Evolutionary conservation across 2,329 filamentous ascomycete genomes (phyloP).

Genomic region (Monilinia fructicola): DNA sequence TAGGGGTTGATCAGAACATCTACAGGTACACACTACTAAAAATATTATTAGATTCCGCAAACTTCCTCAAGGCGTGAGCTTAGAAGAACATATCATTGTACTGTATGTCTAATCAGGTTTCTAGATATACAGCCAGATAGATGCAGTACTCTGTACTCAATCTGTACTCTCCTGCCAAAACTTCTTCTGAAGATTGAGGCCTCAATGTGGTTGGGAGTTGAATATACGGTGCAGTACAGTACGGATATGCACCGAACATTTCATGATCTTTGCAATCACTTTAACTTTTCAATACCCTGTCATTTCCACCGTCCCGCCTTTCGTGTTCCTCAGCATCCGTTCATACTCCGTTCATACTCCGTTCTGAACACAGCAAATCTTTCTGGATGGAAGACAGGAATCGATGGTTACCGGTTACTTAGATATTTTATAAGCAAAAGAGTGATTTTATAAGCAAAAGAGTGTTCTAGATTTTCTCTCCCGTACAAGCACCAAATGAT

Average conservation of each 20-base stretch:
- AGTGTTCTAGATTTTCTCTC: neutral
- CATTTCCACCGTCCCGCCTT: neutral
- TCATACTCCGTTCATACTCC: neutral
- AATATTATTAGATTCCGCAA: neutral
- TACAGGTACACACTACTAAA: no score
- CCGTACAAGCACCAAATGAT: neutral
- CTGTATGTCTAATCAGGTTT: no score
- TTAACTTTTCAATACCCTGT: neutral
- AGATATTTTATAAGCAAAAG: neutral
- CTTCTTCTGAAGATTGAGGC: neutral
- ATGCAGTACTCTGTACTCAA: neutral
- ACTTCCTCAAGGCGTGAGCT: no score
- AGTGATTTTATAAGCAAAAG: neutral
- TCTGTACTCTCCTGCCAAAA: neutral
- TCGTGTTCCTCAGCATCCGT: neutral
- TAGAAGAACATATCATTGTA: neutral
- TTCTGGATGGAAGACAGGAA: neutral
- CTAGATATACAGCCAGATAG: neutral
- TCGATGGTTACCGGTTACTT: no score
- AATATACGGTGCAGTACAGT: no score
- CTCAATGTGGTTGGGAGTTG: neutral
- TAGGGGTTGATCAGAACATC: neutral
- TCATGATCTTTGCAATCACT: neutral
- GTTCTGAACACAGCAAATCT: neutral
- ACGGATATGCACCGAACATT: neutral